These are phyloP conservation scores for Solanum clarkiae DNA, from an alignment of 257 asterid species.

Conservation along the genomic window DNA sequence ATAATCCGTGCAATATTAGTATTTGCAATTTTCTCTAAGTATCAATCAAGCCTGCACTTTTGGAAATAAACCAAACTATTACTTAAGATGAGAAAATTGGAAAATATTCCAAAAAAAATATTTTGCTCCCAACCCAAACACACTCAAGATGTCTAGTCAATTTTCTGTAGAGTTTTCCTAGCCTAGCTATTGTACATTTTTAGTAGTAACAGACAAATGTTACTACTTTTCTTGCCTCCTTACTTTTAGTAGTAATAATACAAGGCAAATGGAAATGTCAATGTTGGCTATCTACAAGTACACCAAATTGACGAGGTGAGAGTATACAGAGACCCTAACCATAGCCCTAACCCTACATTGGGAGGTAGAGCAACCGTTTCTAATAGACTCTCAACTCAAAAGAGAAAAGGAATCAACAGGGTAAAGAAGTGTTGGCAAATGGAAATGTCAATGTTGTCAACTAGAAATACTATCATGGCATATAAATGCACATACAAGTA, in stretches of 20 bases:
- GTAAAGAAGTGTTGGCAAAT: not conserved
- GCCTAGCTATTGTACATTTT: too few species aligned
- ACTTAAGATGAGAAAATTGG: too few species aligned
- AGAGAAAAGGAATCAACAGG: not conserved
- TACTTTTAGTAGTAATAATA: not conserved
- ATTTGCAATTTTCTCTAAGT: too few species aligned
- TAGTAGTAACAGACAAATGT: not conserved
- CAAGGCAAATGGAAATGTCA: not conserved
- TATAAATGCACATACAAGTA: not conserved
- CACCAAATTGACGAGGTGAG: not conserved
- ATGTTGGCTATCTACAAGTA: not conserved
- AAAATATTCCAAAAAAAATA: too few species aligned
- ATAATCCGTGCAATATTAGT: too few species aligned
- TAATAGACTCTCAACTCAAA: not conserved
- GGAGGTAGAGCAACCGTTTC: not conserved
- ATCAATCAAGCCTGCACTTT: too few species aligned
- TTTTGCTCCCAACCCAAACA: too few species aligned
- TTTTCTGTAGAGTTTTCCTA: too few species aligned
- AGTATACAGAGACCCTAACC: not conserved
- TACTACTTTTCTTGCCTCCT: not conserved
- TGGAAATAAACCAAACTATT: too few species aligned
- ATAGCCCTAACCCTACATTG: too few species aligned
- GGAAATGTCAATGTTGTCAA: too few species aligned
- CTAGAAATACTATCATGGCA: not conserved
- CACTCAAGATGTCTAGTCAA: too few species aligned